Evolutionary conservation across 179 eudicot species (phyloP).

Genomic region (Heliamphora pulchella): DNA sequence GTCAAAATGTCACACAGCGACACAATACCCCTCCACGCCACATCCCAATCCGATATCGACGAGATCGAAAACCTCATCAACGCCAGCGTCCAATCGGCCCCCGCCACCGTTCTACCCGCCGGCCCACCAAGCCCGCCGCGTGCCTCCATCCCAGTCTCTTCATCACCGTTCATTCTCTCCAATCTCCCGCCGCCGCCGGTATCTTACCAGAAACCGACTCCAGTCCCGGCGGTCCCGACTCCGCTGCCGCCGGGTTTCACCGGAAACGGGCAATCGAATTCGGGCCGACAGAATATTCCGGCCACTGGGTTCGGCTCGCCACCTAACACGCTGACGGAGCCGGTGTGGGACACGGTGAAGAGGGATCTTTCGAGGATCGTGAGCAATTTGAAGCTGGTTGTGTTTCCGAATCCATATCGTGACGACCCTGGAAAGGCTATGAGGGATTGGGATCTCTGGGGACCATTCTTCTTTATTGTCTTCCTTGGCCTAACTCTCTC

Average conservation of each 20-base stretch:
- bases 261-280: slow-evolving; percentile 13
- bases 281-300: slow-evolving; percentile 13
- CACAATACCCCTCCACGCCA: slow-evolving; percentile 63
- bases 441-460: slow-evolving; percentile 99
- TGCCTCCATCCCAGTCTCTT: slow-evolving; percentile 56
- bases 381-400: slow-evolving; percentile 86
- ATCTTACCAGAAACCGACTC: slow-evolving; percentile 23
- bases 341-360: slow-evolving; percentile 90
- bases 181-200: slow-evolving; percentile 34
- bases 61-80: slow-evolving; percentile 87
- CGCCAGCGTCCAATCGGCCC: slow-evolving; percentile 36
- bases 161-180: slow-evolving; percentile 47
- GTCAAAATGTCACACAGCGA: slow-evolving; percentile 36
- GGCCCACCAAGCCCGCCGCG: slow-evolving; percentile 63
- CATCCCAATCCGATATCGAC: slow-evolving; percentile 91
- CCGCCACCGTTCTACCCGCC: slow-evolving; percentile 55
- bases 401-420: slow-evolving; percentile 74
- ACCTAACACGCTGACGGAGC: slow-evolving; percentile 81
- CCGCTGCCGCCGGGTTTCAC: slow-evolving; percentile 23
- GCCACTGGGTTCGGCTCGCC: slow-evolving; percentile 60
- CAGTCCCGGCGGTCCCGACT: slow-evolving; percentile 19
- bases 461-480: slow-evolving; percentile 91
- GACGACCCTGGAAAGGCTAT: slow-evolving; percentile 91
- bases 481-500: slow-evolving; percentile 85
- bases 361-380: slow-evolving; percentile 75